Base-by-base conservation (phyloP, 352 stramenopile species). In the Pythium insidiosum region DNA sequence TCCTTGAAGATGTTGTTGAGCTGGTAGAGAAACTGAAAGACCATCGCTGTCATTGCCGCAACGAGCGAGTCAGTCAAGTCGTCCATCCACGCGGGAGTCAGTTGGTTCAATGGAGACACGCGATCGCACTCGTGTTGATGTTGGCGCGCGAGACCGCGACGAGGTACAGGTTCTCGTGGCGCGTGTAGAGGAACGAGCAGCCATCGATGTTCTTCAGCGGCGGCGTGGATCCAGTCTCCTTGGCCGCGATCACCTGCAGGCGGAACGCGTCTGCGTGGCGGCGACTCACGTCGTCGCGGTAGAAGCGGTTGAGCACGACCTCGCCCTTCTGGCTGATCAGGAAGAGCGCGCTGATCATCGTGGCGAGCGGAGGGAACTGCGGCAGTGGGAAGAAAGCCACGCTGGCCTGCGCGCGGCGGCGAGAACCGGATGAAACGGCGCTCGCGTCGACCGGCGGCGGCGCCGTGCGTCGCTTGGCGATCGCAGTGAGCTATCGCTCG, bases 131-230 rank as follows among this genome's bases (percentile, higher is more conserved):
- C 2, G 93, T 94, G 67, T 99, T 98, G 48, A 97, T 96, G 61
- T 99, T 99, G 50, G 82, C 91, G 33, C 94, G 77, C 5, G 95
- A 98, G 42, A 98, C 76, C 4, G 94, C 95, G 30, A 99, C 95
- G 61, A 99, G 91, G 66, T 98, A 99, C 43, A 99, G 86, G 55
- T 99, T 98, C 48, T 97, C 80, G 47, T 98, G 94, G 38, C 95
- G 83, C 21, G 91, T 97, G 71, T 98, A 99, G 13, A 99, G 65
- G 73, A 99, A 99, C 36, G 92, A 98, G 61, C 87, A 98, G 33
- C 95, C 95, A 42, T 99, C 95, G 57, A 99, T 95, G 42, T 83
- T 79, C 56, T 97, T 96, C 23, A 99, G 86, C 3, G 96, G 96
- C 36, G 93, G 73, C 38, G 95, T 68, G 4, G 90, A 97, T 11